phyloP scores from a whole-genome alignment of 371 early-diverging fungal genomes.

The Lichtheimia ornata region DNA sequence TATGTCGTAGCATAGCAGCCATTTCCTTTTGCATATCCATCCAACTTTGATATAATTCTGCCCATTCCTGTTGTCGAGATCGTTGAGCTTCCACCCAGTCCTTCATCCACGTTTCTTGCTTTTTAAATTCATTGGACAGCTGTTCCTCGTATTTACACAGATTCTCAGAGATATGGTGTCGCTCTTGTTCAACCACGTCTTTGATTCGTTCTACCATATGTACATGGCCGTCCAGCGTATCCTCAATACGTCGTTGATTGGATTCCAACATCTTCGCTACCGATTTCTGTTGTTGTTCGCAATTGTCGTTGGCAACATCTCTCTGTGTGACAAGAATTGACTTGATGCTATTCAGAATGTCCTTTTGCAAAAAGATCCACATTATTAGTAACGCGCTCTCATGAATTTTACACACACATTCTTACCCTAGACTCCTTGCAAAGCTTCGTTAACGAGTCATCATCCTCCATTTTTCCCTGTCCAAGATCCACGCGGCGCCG shows the following conservation, averaged over 20 bases:
- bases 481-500: too few species aligned
- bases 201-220: neutral
- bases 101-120: constrained; percentile 1
- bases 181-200: neutral
- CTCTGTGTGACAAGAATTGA: neutral
- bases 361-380: neutral
- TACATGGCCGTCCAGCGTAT: neutral
- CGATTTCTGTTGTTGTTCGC: neutral
- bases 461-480: neutral
- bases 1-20: neutral
- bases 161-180: neutral
- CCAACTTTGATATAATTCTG: neutral
- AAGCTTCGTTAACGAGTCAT: neutral
- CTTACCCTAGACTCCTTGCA: too few species aligned
- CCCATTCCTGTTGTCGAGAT: neutral
- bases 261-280: neutral
- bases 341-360: neutral
- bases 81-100: neutral
- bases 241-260: neutral
- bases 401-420: too few species aligned
- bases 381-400: too few species aligned
- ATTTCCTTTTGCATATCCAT: neutral
- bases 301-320: neutral
- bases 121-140: neutral
- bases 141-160: neutral